Evolutionary conservation across 495 filamentous ascomycete genomes (phyloP).

Genomic region (Penicillium arizonense): DNA sequence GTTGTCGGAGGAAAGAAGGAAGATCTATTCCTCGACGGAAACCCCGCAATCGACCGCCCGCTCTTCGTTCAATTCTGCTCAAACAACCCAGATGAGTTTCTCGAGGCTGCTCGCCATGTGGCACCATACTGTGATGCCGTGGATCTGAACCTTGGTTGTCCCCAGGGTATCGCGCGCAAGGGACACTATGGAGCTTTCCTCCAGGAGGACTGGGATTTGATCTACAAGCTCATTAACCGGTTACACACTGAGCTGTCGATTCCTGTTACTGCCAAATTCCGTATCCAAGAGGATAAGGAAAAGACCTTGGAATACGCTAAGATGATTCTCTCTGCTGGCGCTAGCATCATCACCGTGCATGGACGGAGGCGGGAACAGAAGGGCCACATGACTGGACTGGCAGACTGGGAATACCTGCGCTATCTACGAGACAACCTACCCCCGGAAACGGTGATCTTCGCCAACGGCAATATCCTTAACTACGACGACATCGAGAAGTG

Average conservation of each 20-base stretch:
- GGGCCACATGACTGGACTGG: slow-evolving; percentile 90
- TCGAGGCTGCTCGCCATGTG: slow-evolving; percentile 72
- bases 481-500: slow-evolving; percentile 78
- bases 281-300: slow-evolving; percentile 84
- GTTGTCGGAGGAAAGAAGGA: slow-evolving; percentile 29
- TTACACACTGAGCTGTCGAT: slow-evolving; percentile 70
- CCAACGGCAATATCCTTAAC: slow-evolving; percentile 91
- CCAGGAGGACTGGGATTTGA: slow-evolving; percentile 86
- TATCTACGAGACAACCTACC: slow-evolving; percentile 84
- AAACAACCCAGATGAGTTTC: slow-evolving; percentile 75
- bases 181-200: slow-evolving; percentile 93
- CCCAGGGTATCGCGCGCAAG: slow-evolving; percentile 87
- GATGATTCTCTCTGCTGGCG: slow-evolving; percentile 84
- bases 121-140: slow-evolving; percentile 89
- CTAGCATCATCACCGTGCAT: slow-evolving; percentile 90
- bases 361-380: slow-evolving; percentile 89
- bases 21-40: slow-evolving; percentile 74
- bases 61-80: slow-evolving; percentile 97
- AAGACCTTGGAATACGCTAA: slow-evolving; percentile 84
- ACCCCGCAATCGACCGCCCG: slow-evolving; percentile 77
- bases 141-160: slow-evolving; percentile 96
- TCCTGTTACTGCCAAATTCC: slow-evolving; percentile 93
- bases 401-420: slow-evolving; percentile 83
- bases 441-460: slow-evolving; percentile 86
- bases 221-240: slow-evolving; percentile 73